These are phyloP conservation scores for Wickerhamomyces queroliae DNA, from an alignment of 805 yeast species.

Conservation along the genomic window DNA sequence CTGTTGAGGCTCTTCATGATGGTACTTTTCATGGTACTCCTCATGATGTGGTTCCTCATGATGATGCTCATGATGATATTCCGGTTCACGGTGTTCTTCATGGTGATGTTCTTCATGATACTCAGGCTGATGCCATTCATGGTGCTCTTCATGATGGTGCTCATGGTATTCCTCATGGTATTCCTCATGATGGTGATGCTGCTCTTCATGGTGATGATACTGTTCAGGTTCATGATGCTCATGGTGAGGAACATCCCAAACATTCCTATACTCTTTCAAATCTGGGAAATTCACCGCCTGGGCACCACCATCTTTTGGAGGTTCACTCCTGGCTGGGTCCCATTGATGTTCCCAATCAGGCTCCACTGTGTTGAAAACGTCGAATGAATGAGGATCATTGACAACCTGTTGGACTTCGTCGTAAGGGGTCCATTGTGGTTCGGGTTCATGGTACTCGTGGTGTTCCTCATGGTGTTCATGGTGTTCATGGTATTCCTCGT, in stretches of 20 bases:
- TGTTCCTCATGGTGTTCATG: conserved; percentile 1
- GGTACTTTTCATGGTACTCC: not conserved
- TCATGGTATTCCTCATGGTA: not conserved
- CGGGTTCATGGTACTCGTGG: conserved; percentile 1
- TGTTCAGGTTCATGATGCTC: not conserved
- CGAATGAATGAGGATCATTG: conserved; percentile 18
- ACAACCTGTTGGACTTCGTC: conserved; percentile 7
- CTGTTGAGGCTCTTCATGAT: not conserved
- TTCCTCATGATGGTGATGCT: not conserved
- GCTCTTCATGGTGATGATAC: not conserved
- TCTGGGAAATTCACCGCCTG: conserved; percentile 22
- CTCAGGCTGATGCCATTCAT: too few species aligned
- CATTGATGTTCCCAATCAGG: conserved; percentile 24
- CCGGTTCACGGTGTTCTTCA: not conserved
- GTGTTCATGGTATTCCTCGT: not conserved
- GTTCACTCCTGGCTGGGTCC: conserved; percentile 39
- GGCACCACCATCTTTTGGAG: conserved; percentile 30
- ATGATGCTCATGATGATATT: not conserved
- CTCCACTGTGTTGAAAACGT: conserved; percentile 13
- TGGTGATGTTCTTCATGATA: not conserved
- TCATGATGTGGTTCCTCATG: not conserved
- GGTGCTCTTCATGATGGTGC: not conserved
- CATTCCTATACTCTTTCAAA: conserved; percentile 7
- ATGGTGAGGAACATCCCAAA: conserved; percentile 12
- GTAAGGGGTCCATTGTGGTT: not conserved